Evolutionary conservation across 83 land plant species (phyloP), one percentile per base, ranked within the genome.

Genomic region (Thuja plicata): DNA sequence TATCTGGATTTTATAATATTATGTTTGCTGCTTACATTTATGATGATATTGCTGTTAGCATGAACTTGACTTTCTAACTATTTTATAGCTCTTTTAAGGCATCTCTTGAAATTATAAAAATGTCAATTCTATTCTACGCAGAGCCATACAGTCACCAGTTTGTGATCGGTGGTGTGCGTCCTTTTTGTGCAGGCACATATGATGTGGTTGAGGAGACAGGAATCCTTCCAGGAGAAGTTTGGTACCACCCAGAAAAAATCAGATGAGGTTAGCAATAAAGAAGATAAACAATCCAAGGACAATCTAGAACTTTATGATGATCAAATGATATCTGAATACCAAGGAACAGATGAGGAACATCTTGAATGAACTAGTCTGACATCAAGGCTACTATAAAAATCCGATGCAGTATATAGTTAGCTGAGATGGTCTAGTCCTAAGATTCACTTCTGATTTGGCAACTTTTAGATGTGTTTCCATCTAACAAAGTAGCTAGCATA

Each of bases 111-210:
- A 10, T 45, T 2, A n/a, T n/a, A 45, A 27, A 7, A 83, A 46
- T 46, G 9, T n/a, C 54, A 43, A 43, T 12, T 19, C n/a, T 80
- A 40, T 80, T 41, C 40, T 37, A 79, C 82, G 41, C 21, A 19
- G 46, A 83, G 4, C 48, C 46, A 45, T 83, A 46, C 12, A 43
- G 3, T 24, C 50, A 27, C 8, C 17, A 40, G 45, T 79, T 17
- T 38, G 7, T 83, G 34, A 83, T 45, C 15, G 34, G 32, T n/a
- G 13, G 85, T 34, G 85, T 83, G 34, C 32, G 30, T 46, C 11
- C 50, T 66, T 66, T 80, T 46, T 83, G n/a, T 34, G 54, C 54
- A 83, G 85, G 85, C 85, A 83, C 85, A 83, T 46, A 46, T 83
- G 85, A 83, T 46, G 52, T 83, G 55, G 85, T 83, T 83, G 85